These are phyloP conservation scores for Xylaria digitata DNA, from an alignment of 2,329 filamentous ascomycete species.

Conservation along the genomic window DNA sequence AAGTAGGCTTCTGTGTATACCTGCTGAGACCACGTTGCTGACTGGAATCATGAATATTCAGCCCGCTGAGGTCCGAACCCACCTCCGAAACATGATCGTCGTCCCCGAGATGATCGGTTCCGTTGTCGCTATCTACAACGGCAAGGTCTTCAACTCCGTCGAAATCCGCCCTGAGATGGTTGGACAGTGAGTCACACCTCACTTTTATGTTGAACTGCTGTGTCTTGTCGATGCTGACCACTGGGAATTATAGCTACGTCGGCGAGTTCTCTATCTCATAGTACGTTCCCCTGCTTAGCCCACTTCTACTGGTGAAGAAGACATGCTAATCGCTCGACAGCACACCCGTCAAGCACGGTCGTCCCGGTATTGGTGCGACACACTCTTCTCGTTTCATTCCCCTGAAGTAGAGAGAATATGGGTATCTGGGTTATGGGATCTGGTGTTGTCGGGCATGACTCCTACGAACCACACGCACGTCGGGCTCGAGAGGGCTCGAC, in stretches of 20 bases:
- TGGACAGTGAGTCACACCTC: conserved; percentile 77
- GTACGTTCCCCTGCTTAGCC: conserved; percentile 67
- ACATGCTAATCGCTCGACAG: conserved; percentile 68
- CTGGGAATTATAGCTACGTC: conserved; percentile 60
- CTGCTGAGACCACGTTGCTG: conserved; percentile 8
- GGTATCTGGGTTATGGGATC: conserved; percentile 33
- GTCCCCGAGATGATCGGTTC: conserved; percentile 99
- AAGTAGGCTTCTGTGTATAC: background rate
- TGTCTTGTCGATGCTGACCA: conserved; percentile 18
- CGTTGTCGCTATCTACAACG: conserved; percentile 99
- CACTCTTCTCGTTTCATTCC: conserved; percentile 99
- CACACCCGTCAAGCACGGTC: conserved; percentile 99
- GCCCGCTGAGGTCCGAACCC: conserved; percentile 63
- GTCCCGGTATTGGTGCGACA: conserved; percentile 99
- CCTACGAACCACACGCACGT: conserved; percentile 30
- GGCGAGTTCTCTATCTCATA: conserved; percentile 99
- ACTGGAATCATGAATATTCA: conserved; percentile 9
- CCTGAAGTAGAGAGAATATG: conserved; percentile 72
- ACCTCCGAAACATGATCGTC: conserved; percentile 99
- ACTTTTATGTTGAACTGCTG: background rate
- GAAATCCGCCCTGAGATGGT: conserved; percentile 99
- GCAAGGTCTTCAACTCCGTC: conserved; percentile 99
- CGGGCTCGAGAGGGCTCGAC: conserved; percentile 25
- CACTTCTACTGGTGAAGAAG: conserved; percentile 17
- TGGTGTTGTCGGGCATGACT: conserved; percentile 32